These are phyloP conservation scores for Saccharomyces cerevisiae DNA, from an alignment of 805 yeast species.

Conservation along the genomic window DNA sequence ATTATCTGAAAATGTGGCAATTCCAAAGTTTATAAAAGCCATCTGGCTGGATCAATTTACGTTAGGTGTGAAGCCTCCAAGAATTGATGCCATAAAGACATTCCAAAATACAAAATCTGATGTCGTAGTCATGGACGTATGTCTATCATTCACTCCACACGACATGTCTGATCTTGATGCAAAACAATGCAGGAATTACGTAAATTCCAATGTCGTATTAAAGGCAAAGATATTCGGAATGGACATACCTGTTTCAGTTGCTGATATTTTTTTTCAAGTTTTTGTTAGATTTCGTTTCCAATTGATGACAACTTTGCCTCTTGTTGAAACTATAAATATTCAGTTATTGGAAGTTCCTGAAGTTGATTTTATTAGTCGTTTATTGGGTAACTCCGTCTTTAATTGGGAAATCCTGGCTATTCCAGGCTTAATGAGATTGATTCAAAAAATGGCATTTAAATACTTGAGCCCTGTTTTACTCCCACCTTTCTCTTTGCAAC, in stretches of 20 bases:
- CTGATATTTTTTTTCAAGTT: constrained; percentile 67
- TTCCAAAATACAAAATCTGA: constrained; percentile 78
- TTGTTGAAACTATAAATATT: constrained; percentile 79
- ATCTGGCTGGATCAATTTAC: constrained; percentile 83
- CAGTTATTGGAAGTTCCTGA: constrained; percentile 78
- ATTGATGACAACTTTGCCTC: constrained; percentile 86
- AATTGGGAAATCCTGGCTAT: constrained; percentile 78
- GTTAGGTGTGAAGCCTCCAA: constrained; percentile 88
- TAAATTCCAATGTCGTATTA: constrained; percentile 69
- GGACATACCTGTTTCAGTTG: constrained; percentile 67
- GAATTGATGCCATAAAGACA: constrained; percentile 82
- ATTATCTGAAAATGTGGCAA: constrained; percentile 58
- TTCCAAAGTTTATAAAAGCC: constrained; percentile 73
- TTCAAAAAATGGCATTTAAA: constrained; percentile 74
- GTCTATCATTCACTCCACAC: constrained; percentile 83
- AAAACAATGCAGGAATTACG: constrained; percentile 72
- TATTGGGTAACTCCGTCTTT: constrained; percentile 68
- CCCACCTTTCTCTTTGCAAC: constrained; percentile 82
- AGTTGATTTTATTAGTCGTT: constrained; percentile 68
- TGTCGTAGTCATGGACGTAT: constrained; percentile 96
- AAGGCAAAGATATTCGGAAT: constrained; percentile 73
- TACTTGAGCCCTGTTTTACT: constrained; percentile 81
- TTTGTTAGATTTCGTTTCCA: constrained; percentile 70
- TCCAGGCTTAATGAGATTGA: constrained; percentile 77
- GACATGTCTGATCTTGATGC: constrained; percentile 71